These are phyloP conservation scores for Noccaea caerulescens DNA, from an alignment of 345 rosid genomes.

Conservation along the genomic window DNA sequence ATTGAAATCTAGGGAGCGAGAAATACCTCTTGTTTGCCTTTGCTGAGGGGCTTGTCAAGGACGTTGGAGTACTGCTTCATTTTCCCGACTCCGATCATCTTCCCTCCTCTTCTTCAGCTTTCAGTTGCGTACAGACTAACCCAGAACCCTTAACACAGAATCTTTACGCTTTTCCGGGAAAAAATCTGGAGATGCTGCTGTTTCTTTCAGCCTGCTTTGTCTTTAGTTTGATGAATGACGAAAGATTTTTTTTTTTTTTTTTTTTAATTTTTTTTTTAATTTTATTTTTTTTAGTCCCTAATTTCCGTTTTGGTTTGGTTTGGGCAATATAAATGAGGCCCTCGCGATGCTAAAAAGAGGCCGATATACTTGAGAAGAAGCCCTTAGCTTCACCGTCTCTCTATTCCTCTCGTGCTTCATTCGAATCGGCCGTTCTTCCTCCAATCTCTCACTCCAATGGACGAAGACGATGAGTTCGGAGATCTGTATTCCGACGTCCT, in stretches of 20 bases:
- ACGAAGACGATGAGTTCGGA: constrained; percentile 98
- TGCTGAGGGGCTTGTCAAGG: constrained; percentile 94
- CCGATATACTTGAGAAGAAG: constrained; percentile 36
- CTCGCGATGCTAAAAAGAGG: constrained; percentile 30
- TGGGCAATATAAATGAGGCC: constrained; percentile 25
- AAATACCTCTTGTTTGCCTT: constrained; percentile 95
- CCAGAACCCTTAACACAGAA: constrained; percentile 39
- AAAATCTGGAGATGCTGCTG: constrained; percentile 4
- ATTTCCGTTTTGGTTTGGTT: background rate
- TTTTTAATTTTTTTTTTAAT: background rate
- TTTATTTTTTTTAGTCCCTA: background rate
- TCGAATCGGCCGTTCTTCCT: constrained; percentile 35
- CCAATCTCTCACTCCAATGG: constrained; percentile 54
- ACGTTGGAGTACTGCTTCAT: constrained; percentile 91
- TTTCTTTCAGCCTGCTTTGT: constrained; percentile 11
- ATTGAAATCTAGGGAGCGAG: constrained; percentile 13
- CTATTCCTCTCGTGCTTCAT: constrained; percentile 27
- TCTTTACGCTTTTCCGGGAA: constrained; percentile 21
- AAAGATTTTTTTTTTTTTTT: background rate
- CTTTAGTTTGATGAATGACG: constrained; percentile 6
- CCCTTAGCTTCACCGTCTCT: constrained; percentile 45
- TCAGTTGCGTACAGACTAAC: background rate
- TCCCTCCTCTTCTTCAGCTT: constrained; percentile 7
- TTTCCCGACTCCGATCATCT: constrained; percentile 95
- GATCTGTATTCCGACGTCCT: constrained; percentile 94